Conservation (phyloP, 2,329 filamentous ascomycete species). For the Verticillium nonalfalfae region DNA sequence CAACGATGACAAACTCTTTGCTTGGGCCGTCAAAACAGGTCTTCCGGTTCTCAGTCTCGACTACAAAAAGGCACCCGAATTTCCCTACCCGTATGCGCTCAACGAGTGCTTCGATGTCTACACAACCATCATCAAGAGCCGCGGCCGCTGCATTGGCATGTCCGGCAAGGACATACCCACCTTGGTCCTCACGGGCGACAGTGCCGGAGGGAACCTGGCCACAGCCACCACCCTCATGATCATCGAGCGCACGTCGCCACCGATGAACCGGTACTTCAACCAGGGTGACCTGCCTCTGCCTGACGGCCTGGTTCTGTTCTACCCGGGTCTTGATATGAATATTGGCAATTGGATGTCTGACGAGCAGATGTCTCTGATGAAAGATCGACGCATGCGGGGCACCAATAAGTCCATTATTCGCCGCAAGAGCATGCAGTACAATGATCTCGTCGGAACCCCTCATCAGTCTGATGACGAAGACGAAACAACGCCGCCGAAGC, state of each 20-base stretch:
- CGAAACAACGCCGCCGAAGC: constrained; percentile 32
- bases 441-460: constrained; percentile 75
- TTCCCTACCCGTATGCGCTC: constrained; percentile 39
- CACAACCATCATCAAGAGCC: constrained; percentile 27
- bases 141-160: constrained; percentile 36
- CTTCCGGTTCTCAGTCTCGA: constrained; percentile 88
- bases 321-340: constrained; percentile 91
- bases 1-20: constrained; percentile 88
- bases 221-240: constrained; percentile 82
- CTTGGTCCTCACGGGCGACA: constrained; percentile 40
- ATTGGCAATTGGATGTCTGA: constrained; percentile 99
- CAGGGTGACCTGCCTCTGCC: constrained; percentile 63
- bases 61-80: constrained; percentile 56
- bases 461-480: constrained; percentile 72
- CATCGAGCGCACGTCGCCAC: constrained; percentile 59
- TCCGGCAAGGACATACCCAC: constrained; percentile 28
- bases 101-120: constrained; percentile 46
- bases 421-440: constrained; percentile 85
- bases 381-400: constrained; percentile 70
- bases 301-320: constrained; percentile 77
- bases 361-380: constrained; percentile 91
- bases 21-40: constrained; percentile 85
- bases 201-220: constrained; percentile 41
- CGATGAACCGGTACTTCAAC: constrained; percentile 47
- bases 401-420: constrained; percentile 74